These are phyloP conservation scores for Hirsutella minnesotensis DNA, from an alignment of 2,329 filamentous ascomycete genomes.

Conservation along the genomic window DNA sequence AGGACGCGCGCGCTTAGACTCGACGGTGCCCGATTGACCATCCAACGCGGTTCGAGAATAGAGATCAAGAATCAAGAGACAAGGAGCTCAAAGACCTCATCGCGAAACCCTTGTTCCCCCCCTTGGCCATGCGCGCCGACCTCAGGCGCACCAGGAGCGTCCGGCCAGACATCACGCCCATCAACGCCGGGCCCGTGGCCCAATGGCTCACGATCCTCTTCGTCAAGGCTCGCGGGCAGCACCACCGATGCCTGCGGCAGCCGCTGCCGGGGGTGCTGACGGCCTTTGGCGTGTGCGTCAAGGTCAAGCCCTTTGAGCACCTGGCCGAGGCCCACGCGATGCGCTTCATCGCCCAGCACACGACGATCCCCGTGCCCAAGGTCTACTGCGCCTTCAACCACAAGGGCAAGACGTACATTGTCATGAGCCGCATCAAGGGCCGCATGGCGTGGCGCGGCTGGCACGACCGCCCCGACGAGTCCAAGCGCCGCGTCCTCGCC, in stretches of 20 bases:
- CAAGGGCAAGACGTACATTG: constrained; percentile 3
- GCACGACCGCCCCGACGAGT: constrained; percentile 3
- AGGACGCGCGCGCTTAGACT: too few relatives aligned
- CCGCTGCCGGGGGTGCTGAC: not conserved
- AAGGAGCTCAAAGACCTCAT: too few relatives aligned
- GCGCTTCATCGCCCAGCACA: constrained; percentile 9
- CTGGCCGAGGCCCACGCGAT: constrained; percentile 11
- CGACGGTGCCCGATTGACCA: too few relatives aligned
- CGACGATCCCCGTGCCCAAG: constrained; percentile 9
- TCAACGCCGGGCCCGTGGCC: not conserved
- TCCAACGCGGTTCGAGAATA: too few relatives aligned
- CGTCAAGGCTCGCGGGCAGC: not conserved
- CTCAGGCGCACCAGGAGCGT: too few relatives aligned
- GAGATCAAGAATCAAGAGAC: too few relatives aligned
- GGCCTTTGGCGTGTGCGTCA: not conserved
- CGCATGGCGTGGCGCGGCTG: constrained; percentile 7
- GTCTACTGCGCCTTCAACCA: constrained; percentile 8
- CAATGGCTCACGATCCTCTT: not conserved
- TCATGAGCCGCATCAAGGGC: constrained; percentile 17
- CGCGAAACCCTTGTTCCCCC: too few relatives aligned
- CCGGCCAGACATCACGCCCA: too few relatives aligned
- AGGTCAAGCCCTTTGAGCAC: too few relatives aligned
- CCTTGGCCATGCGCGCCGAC: too few relatives aligned
- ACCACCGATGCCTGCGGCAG: not conserved
- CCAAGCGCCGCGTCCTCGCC: constrained; percentile 7